A percentile compares a stretch with the other conserved stretches of the same genome.
Conservation (phyloP, 345 rosid genomes). For the Firmiana major region DNA sequence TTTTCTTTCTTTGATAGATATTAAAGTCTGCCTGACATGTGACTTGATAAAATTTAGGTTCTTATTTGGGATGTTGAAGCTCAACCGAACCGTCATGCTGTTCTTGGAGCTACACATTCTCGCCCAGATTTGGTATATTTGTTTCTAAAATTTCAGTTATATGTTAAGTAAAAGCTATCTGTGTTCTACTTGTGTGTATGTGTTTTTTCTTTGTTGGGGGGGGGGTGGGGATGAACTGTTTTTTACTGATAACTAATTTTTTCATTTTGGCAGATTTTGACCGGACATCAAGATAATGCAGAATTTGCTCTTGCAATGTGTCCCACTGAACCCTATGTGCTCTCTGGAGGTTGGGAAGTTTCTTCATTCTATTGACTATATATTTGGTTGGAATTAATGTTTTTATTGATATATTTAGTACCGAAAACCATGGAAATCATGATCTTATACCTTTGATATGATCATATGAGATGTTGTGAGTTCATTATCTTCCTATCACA, state of each 20-base stretch:
- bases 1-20: not conserved
- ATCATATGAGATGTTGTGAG: not conserved
- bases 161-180: not conserved
- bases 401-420: not conserved
- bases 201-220: not conserved
- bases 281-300: conserved; percentile 99
- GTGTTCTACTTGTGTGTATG: not conserved
- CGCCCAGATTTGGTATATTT: conserved; percentile 86
- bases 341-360: conserved; percentile 83
- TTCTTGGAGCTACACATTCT: conserved; percentile 86
- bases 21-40: conserved; percentile 1
- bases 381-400: not conserved
- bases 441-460: not conserved
- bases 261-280: conserved; percentile 63
- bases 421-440: not conserved
- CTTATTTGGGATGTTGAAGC: conserved; percentile 99
- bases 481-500: not conserved
- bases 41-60: conserved; percentile 49
- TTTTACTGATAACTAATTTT: not conserved
- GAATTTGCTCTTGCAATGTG: conserved; percentile 99
- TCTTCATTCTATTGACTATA: not conserved
- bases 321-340: conserved; percentile 93
- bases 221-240: not conserved
- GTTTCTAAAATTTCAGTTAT: not conserved
- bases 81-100: conserved; percentile 99